Evolutionary conservation across 306 rosid species (phyloP).

Genomic region (Gastrolobium villosum): DNA sequence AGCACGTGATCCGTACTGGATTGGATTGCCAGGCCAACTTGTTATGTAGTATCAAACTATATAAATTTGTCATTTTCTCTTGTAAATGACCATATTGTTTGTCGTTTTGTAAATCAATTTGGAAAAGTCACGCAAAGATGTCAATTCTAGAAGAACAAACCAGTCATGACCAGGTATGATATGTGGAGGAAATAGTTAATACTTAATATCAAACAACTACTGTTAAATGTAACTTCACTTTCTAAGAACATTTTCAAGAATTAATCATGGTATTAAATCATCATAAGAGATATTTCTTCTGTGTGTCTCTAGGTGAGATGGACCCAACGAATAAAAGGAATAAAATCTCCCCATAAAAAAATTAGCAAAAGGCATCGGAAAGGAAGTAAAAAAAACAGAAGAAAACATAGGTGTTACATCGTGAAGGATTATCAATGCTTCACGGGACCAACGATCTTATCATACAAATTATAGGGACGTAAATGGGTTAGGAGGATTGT

Average conservation of each 20-base stretch:
- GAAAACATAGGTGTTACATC: constrained; percentile 36
- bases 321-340: constrained; percentile 40
- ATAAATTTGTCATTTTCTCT: constrained; percentile 15
- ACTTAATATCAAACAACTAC: not conserved
- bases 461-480: not conserved
- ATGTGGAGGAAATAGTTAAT: not conserved
- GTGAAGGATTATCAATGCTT: constrained; percentile 44
- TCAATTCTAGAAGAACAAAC: not conserved
- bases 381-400: not conserved
- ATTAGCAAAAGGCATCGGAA: constrained; percentile 32
- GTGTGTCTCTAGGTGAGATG: not conserved
- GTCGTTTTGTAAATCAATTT: constrained; percentile 10
- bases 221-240: not conserved
- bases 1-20: constrained; percentile 43
- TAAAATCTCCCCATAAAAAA: constrained; percentile 49
- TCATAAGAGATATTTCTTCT: not conserved
- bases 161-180: not conserved
- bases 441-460: constrained; percentile 53
- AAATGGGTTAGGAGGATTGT: too few species aligned
- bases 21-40: constrained; percentile 38
- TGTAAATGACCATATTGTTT: constrained; percentile 19
- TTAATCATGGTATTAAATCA: constrained; percentile 8
- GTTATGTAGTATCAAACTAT: constrained; percentile 1
- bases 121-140: not conserved
- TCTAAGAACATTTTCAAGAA: constrained; percentile 23